These are phyloP conservation scores for Botrytis pseudocinerea DNA, from an alignment of 2,329 filamentous ascomycete species.

Conservation along the genomic window DNA sequence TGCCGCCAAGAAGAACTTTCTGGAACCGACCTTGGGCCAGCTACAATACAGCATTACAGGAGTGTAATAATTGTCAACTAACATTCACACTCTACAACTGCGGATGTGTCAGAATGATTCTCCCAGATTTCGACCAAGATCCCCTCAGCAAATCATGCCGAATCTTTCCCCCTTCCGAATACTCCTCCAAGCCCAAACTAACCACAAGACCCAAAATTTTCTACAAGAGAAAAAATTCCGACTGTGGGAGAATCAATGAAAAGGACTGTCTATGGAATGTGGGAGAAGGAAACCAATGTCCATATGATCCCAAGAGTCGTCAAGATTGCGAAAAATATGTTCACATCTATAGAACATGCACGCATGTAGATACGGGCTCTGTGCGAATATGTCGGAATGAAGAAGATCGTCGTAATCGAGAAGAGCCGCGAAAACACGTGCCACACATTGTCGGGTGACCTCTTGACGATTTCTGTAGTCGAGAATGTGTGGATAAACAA, in stretches of 20 bases:
- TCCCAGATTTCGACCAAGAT: background rate
- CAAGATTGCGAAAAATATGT: background rate
- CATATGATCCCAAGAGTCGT: background rate
- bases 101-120: background rate
- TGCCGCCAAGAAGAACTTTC: background rate
- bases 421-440: background rate
- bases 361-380: background rate
- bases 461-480: background rate
- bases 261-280: too few species aligned
- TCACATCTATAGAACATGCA: background rate
- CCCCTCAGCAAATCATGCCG: background rate
- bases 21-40: background rate
- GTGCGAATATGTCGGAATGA: background rate
- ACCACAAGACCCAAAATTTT: background rate
- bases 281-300: background rate
- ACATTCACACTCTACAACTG: background rate
- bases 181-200: background rate
- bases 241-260: background rate
- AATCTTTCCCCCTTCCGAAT: background rate
- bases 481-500: background rate
- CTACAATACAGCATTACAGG: background rate
- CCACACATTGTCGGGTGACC: background rate
- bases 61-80: background rate
- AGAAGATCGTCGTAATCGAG: fast-evolving
- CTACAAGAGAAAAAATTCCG: background rate